Evolutionary conservation across 352 stramenopile genomes (phyloP), one percentile per base, ranked within the genome.

Genomic region (Globisporangium nodosum): DNA sequence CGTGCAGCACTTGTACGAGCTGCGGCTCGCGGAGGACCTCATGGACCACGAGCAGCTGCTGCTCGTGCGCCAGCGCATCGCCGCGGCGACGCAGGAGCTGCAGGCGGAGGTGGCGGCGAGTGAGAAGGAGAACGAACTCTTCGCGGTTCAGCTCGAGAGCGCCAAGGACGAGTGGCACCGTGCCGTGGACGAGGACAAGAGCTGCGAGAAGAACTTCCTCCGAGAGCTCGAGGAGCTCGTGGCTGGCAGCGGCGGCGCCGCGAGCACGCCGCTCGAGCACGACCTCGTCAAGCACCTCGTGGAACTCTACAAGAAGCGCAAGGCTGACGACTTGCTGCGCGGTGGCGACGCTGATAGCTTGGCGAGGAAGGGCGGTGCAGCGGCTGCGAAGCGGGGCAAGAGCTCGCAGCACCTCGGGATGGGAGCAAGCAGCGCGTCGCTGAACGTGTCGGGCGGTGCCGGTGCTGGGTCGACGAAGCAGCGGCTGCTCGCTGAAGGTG

Each of bases 221-320:
- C 69, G 76, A 3, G 82, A 92, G 16, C 69, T 95, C 4, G 86
- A 96, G 53, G 78, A 96, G 46, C 61, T 90, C 72, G 51, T 76
- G 52, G 63, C 73, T 3, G 62, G 63, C 30, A 60, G 43, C 27
- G 50, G 55, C 8, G 27, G 53, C 63, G 39, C 64, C 18, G 52
- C 68, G 30, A 68, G 68, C 16, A 70, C 78, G 2, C 66, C 74
- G 15, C 58, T 96, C 18, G 87, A 96, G 61, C 78, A 84, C 40
- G 88, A 97, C 20, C 50, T 88, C 3, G 40, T 91, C 52, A 89
- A 88, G 49, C 69, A 86, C 16, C 64, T 96, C 43, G 43, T 85
- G 5, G 81, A 91, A 30, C 63, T 96, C 1, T 97, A 83, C 56
- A 81, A 82, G 58, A 89, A 87, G 52, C 78, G 81, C 31, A 88